Percentiles rank a stretch among this genome's conserved stretches.
phyloP scores from a whole-genome alignment of 192 early-diverging fungal species.

The Linnemannia schmuckeri region DNA sequence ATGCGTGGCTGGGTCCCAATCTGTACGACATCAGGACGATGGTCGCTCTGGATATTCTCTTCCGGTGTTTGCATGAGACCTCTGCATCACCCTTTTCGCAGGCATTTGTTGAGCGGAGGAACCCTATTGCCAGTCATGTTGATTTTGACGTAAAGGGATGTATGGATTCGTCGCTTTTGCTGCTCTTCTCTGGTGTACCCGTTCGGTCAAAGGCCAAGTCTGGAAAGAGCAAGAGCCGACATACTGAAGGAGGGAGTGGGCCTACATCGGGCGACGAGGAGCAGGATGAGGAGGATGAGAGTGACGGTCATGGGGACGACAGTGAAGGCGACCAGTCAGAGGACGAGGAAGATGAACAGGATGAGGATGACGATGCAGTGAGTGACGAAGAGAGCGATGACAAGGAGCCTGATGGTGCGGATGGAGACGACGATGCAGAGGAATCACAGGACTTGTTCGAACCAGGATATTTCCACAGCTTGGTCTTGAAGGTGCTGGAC shows the following conservation, averaged over 20 bases:
- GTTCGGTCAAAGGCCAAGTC: slow-evolving; percentile 65
- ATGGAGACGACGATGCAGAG: slow-evolving; percentile 17
- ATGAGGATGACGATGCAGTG: slow-evolving; percentile 6
- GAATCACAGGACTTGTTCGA: slow-evolving; percentile 67
- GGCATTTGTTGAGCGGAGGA: slow-evolving; percentile 80
- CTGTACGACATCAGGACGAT: slow-evolving; percentile 71
- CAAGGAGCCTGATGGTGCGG: background rate
- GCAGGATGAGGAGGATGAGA: slow-evolving; percentile 26
- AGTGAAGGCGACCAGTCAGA: slow-evolving; percentile 13
- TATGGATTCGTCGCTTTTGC: slow-evolving; percentile 66
- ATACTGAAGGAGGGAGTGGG: slow-evolving; percentile 44
- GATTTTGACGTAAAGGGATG: slow-evolving; percentile 67
- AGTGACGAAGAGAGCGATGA: background rate
- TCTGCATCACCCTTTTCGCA: slow-evolving; percentile 80
- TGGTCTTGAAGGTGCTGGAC: slow-evolving; percentile 70
- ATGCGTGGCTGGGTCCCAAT: slow-evolving; percentile 82
- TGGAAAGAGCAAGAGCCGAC: slow-evolving; percentile 33
- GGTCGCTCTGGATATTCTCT: slow-evolving; percentile 77
- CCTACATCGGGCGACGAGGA: slow-evolving; percentile 35
- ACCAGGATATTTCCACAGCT: slow-evolving; percentile 67
- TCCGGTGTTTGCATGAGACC: slow-evolving; percentile 78
- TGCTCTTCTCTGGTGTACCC: slow-evolving; percentile 68
- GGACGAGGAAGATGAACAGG: slow-evolving; percentile 25
- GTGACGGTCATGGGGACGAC: slow-evolving; percentile 55
- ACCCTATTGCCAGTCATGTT: slow-evolving; percentile 74